A percentile compares a stretch with the other conserved stretches of the same genome.
Evolutionary conservation across 208 protist species (phyloP).

Genomic region (Leishmania lainsoni): DNA sequence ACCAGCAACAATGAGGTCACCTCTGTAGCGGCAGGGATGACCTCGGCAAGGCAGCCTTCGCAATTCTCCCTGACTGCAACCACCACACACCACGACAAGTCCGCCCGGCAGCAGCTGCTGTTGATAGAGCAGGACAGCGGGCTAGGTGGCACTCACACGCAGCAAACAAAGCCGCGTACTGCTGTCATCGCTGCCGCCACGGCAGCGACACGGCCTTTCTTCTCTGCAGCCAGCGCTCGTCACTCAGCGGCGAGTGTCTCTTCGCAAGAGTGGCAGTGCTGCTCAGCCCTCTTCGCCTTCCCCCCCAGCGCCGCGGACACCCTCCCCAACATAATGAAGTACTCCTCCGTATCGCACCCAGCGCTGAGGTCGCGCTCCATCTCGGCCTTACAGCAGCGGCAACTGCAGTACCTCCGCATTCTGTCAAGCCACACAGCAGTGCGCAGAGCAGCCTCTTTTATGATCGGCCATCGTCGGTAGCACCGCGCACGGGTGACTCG

Average conservation of each 20-base stretch:
- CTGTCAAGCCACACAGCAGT: background rate
- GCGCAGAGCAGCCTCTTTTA: background rate
- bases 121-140: background rate
- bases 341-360: constrained; percentile 6
- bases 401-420: background rate
- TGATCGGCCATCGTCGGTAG: constrained; percentile 2
- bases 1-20: background rate
- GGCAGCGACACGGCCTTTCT: background rate
- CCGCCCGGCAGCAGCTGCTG: background rate
- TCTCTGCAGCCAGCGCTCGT: background rate
- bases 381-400: constrained; percentile 2
- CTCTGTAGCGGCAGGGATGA: background rate
- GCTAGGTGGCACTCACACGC: background rate
- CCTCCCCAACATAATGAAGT: background rate
- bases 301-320: constrained; percentile 5
- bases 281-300: background rate
- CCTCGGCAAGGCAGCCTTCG: background rate
- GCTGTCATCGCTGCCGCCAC: background rate
- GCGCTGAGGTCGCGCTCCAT: constrained; percentile 11
- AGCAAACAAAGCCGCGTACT: no score
- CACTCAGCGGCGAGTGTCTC: background rate
- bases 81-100: background rate
- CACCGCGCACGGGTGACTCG: background rate
- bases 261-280: background rate
- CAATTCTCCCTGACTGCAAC: background rate